Conservation (phyloP, 2,329 filamentous ascomycete genomes). For the Whalleya microplaca region DNA sequence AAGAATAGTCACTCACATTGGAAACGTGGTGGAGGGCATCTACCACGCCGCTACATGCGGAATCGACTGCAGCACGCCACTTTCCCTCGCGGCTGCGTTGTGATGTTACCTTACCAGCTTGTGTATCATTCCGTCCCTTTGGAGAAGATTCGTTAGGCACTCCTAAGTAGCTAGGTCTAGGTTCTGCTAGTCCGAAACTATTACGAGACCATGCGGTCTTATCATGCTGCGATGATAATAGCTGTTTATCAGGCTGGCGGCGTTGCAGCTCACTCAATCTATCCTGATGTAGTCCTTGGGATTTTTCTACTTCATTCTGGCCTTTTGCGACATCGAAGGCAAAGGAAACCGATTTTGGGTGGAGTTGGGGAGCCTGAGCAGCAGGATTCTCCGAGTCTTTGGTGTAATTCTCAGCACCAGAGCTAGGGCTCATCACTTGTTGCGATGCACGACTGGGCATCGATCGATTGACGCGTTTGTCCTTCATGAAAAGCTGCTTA, state of each 20-base stretch:
- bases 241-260: neutral
- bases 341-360: conserved; percentile 16
- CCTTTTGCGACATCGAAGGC: conserved; percentile 7
- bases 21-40: conserved; percentile 22
- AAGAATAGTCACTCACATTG: conserved; percentile 7
- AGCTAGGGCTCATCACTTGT: conserved; percentile 5
- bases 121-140: neutral
- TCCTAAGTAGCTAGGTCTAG: neutral
- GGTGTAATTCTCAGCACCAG: neutral
- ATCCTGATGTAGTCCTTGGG: neutral
- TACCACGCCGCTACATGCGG: conserved; percentile 14
- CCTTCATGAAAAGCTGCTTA: neutral
- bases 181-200: neutral
- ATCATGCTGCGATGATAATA: neutral
- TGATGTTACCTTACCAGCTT: neutral
- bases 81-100: conserved; percentile 7
- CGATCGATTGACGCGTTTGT: neutral
- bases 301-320: neutral
- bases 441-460: neutral
- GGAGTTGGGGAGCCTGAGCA: conserved; percentile 4
- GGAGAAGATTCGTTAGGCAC: neutral
- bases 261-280: neutral
- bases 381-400: neutral
- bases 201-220: neutral
- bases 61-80: conserved; percentile 22